Evolutionary conservation across 805 yeast genomes (phyloP).

Genomic region (Metschnikowia arizonensis): DNA sequence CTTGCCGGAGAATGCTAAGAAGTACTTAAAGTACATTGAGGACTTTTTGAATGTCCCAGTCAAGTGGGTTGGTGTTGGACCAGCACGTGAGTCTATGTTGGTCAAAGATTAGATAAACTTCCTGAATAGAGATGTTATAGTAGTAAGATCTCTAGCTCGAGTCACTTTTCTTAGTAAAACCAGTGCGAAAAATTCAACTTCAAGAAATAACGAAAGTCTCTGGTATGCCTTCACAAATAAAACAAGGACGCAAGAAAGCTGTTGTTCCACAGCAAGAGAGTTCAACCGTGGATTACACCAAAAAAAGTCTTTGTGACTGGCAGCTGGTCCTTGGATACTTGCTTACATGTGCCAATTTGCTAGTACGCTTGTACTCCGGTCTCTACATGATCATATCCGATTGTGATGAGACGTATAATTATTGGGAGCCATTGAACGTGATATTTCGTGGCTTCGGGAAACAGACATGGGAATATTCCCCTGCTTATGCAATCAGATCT

Average conservation of each 20-base stretch:
- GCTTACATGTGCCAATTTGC: conserved; percentile 16
- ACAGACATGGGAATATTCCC: conserved; percentile 96
- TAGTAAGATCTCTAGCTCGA: neutral
- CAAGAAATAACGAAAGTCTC: too few relatives aligned
- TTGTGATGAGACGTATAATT: conserved; percentile 89
- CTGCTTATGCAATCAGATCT: conserved; percentile 80
- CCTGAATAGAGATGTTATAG: neutral
- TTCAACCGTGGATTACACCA: neutral
- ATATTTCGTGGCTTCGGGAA: conserved; percentile 79
- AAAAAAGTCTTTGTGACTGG: neutral
- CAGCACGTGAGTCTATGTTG: conserved; percentile 91
- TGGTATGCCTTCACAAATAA: neutral
- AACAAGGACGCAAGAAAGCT: neutral
- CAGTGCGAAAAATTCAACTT: conserved; percentile 2
- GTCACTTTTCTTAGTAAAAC: neutral
- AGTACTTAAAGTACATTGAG: conserved; percentile 81
- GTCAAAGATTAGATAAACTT: conserved; percentile 35
- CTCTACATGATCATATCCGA: conserved; percentile 72
- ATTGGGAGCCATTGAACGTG: conserved; percentile 90
- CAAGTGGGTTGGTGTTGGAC: conserved; percentile 98
- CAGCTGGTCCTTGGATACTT: conserved; percentile 4
- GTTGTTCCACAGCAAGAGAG: neutral
- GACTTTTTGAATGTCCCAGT: conserved; percentile 78
- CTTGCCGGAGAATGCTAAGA: conserved; percentile 83
- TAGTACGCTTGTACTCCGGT: conserved; percentile 36